Percentiles rank a stretch among this genome's conserved stretches.
phyloP scores from a whole-genome alignment of 495 filamentous ascomycete species.

The Penicillium nucicola region DNA sequence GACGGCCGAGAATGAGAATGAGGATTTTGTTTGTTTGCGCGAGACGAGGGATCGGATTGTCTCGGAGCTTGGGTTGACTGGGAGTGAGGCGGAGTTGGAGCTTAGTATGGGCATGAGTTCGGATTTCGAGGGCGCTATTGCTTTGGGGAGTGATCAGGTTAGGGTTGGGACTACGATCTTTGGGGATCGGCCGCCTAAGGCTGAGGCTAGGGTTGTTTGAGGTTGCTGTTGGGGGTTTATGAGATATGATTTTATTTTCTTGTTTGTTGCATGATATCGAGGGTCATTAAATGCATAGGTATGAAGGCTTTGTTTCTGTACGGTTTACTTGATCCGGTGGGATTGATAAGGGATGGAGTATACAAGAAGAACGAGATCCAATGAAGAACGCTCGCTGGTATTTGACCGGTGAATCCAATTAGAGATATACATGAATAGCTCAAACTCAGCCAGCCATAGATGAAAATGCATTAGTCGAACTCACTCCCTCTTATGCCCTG shows the following conservation, averaged over 20 bases:
- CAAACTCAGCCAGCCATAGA: background rate
- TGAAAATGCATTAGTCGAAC: conserved; percentile 9
- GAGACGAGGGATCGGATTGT: conserved; percentile 66
- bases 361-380: conserved; percentile 15
- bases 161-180: conserved; percentile 94
- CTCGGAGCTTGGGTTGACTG: conserved; percentile 42
- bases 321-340: conserved; percentile 4
- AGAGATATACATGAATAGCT: conserved; percentile 23
- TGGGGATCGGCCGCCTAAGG: conserved; percentile 71
- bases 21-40: conserved; percentile 73
- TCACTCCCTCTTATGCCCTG: conserved; percentile 38
- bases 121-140: conserved; percentile 90
- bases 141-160: conserved; percentile 84
- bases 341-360: background rate
- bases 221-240: conserved; percentile 1
- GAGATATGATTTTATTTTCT: conserved; percentile 14
- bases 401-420: conserved; percentile 18
- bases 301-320: conserved; percentile 8
- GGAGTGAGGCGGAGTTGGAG: conserved; percentile 47
- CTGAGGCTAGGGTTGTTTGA: conserved; percentile 54
- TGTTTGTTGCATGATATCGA: conserved; percentile 1
- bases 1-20: conserved; percentile 75
- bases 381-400: conserved; percentile 17
- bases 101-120: conserved; percentile 86
- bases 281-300: background rate